Base-by-base conservation (phyloP, 129 eudicot genomes). In the Pulicaria dysenterica region DNA sequence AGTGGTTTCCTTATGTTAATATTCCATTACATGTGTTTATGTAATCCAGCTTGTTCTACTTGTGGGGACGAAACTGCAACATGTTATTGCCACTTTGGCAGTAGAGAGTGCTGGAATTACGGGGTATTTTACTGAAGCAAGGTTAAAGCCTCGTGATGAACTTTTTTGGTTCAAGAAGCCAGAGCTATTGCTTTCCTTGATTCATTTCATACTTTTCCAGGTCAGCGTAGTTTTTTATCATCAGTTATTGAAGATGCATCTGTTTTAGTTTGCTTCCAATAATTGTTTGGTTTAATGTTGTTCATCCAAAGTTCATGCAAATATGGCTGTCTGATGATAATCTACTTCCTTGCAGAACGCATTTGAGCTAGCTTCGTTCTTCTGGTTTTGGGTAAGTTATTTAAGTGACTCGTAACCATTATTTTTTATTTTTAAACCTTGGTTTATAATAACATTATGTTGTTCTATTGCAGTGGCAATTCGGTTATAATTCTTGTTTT, bases 91-190 rank as follows among this genome's bases (percentile, higher is more conserved):
- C 59, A 94, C 97, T 10, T 84, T 94, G 83, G 92, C 99, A 44
- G 50, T 94, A 14, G 99, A 94, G 84, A 94, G 99, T 75, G 96
- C 94, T 24, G 97, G 89, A 74, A 81, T 86, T 73, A 77, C 89
- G 14, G 92, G 86, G 61, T 85, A 75, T 64, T 73, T 83, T 44
- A 6, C 85, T n/a, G 96, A 91, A 74, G 59, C 89, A 12, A 86
- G 85, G 66, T 63, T 94, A 75, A 94, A 83, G 79, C 99, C 93
- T 65, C 89, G 99, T 47, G 97, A 94, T 71, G 99, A 94, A 80
- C 96, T 94, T 45, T 94, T 94, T 82, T 94, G 99, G 99, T 90
- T 94, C 70, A 94, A 90, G 49, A 94, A 90, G 69, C 99, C 99
- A 24, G 89, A 94, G 78, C 73, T 90, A 6, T 64, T 94, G 82